Evolutionary conservation across 805 yeast genomes (phyloP), one percentile per base, ranked within the genome.

Genomic region (Clavispora carvajalis): DNA sequence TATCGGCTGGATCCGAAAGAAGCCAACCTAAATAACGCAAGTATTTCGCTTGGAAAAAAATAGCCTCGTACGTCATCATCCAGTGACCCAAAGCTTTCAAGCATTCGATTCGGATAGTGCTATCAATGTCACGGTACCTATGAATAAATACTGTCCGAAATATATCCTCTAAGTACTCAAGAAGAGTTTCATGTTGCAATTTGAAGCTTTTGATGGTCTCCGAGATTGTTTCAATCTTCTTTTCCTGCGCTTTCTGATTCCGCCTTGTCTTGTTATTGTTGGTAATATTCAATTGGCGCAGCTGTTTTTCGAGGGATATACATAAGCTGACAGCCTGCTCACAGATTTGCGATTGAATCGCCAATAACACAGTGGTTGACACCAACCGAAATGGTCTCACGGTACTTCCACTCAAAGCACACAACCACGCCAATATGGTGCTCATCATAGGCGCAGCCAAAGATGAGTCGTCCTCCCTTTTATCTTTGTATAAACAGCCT

Each of bases 1-100:
- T 46, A 9, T 74, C 59, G 12, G 76, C 72, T 2, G 77, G 67
- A 54, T 89, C 96, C n/a, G 90, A 80, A 31, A 90, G 63, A 24
- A 86, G 67, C 95, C 95, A 85, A 4, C 95, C 95, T 53, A 85
- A 73, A 58, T 85, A 86, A 46, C 89, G 74, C 47, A 88, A 68
- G 53, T 80, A 86, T 1, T 80, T 67, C 10, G 82, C 80, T 45
- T 79, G 84, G 47, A 84, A 74, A 52, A 85, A 88, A 39, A 70
- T 63, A 42, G 83, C 89, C 0, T 95, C 95, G 45, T 74, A 75
- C 6, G 63, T 55, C n/a, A 73, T 69, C 63, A 86, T 84, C 86
- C 95, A 85, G 13, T 61, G 65, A n/a, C 87, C 79, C 37, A 89
- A 64, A 25, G 73, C 70, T 7, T 58, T 51, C 51, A 86, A 67